Conservation (phyloP, 179 eudicot genomes). For the Silene noctiflora region DNA sequence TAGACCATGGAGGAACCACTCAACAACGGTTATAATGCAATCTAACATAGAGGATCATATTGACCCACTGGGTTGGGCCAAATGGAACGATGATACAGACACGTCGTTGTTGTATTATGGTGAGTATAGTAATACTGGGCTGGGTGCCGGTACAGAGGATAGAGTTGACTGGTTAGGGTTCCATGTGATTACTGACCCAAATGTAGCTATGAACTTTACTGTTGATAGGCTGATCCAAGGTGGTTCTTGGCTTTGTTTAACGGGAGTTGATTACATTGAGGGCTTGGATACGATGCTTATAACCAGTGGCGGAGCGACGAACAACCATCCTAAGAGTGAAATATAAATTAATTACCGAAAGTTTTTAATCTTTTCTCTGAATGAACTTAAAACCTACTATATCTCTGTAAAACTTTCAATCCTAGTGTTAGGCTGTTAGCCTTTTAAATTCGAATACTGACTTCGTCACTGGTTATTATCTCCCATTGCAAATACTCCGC, state of each 20-base stretch:
- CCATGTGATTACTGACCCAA: slow-evolving; percentile 8
- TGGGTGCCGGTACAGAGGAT: not conserved
- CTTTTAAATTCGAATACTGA: no score
- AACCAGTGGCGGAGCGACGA: no score
- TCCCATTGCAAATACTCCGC: no score
- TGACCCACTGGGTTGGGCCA: not conserved
- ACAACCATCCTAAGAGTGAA: no score
- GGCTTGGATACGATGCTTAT: not conserved
- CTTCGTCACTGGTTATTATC: no score
- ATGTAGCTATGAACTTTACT: slow-evolving; percentile 3
- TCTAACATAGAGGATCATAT: not conserved
- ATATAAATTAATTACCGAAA: no score
- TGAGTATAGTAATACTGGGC: not conserved
- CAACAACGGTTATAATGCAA: not conserved
- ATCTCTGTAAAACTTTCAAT: no score
- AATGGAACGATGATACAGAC: not conserved
- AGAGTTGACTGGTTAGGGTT: slow-evolving; percentile 3
- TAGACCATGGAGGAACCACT: not conserved
- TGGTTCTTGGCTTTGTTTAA: slow-evolving; percentile 7
- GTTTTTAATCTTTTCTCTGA: no score
- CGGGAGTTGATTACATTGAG: not conserved
- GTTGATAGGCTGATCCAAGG: slow-evolving; percentile 1
- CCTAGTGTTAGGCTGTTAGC: no score
- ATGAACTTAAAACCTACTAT: no score
- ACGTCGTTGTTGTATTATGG: not conserved